These are phyloP conservation scores for Penicillium sp. DNA, from an alignment of 2,329 filamentous ascomycete genomes.

Conservation along the genomic window DNA sequence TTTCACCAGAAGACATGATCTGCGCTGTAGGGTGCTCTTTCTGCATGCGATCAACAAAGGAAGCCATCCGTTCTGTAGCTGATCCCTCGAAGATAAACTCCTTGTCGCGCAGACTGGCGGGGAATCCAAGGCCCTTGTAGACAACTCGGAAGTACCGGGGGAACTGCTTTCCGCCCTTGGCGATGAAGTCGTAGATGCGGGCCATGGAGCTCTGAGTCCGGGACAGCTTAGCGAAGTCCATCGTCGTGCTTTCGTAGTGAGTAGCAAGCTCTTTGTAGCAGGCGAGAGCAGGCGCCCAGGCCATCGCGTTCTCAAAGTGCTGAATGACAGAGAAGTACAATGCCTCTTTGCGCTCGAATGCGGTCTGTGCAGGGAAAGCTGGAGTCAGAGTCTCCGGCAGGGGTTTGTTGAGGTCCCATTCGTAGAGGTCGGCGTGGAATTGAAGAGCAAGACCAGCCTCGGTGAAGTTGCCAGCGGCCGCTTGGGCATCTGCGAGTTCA, in stretches of 20 bases:
- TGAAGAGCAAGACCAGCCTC: constrained; percentile 88
- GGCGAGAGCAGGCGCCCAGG: constrained; percentile 84
- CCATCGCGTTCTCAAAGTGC: constrained; percentile 90
- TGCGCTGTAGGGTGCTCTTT: constrained; percentile 86
- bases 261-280: constrained; percentile 87
- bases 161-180: constrained; percentile 76
- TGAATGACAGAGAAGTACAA: constrained; percentile 96
- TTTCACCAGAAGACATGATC: constrained; percentile 70
- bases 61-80: constrained; percentile 73
- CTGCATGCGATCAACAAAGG: constrained; percentile 90
- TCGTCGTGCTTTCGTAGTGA: constrained; percentile 89
- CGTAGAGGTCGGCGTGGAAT: constrained; percentile 88
- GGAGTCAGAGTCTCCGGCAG: constrained; percentile 73
- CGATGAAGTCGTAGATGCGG: constrained; percentile 85
- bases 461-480: constrained; percentile 74
- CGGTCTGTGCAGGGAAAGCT: constrained; percentile 77
- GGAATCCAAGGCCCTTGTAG: constrained; percentile 89
- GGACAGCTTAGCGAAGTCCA: constrained; percentile 90
- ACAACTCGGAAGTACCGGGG: constrained; percentile 90
- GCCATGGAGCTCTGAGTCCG: constrained; percentile 88
- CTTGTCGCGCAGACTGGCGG: constrained; percentile 79
- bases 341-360: constrained; percentile 90
- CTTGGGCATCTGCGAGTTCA: constrained; percentile 80
- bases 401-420: constrained; percentile 77
- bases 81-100: constrained; percentile 89